phyloP scores from a whole-genome alignment of 2,329 filamentous ascomycete species.

The Ophiostoma sp. region DNA sequence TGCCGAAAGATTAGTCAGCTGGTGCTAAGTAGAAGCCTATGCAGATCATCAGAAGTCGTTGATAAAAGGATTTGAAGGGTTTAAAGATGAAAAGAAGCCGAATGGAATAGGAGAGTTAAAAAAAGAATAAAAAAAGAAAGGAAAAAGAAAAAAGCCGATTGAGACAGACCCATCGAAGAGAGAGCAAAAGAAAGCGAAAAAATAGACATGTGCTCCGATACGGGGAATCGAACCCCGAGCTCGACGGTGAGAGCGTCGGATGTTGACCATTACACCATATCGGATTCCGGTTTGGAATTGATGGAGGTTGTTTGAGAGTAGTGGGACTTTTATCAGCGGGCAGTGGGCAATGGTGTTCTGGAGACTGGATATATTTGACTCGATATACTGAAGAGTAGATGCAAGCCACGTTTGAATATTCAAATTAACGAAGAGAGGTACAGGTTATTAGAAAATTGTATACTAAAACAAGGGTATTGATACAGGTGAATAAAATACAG shows the following conservation, averaged over 20 bases:
- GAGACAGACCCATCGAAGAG: no score
- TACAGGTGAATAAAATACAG: no score
- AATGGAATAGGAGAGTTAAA: no score
- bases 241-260: constrained; percentile 28
- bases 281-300: constrained; percentile 19
- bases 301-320: background rate
- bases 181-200: background rate
- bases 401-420: no score
- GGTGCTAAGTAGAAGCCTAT: background rate
- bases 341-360: no score
- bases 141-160: background rate
- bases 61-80: no score
- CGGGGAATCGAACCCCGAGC: constrained; percentile 28
- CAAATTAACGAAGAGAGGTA: no score
- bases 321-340: no score
- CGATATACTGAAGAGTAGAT: no score
- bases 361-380: background rate
- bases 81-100: no score
- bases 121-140: background rate
- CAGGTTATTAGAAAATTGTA: no score
- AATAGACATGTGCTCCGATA: constrained; percentile 23
- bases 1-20: constrained; percentile 13
- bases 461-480: no score
- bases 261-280: constrained; percentile 28
- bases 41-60: background rate